Percentiles rank a stretch among this genome's conserved stretches.
Evolutionary conservation across 139 green algal species (phyloP).

Genomic region (Chlorokybus atmophyticus): DNA sequence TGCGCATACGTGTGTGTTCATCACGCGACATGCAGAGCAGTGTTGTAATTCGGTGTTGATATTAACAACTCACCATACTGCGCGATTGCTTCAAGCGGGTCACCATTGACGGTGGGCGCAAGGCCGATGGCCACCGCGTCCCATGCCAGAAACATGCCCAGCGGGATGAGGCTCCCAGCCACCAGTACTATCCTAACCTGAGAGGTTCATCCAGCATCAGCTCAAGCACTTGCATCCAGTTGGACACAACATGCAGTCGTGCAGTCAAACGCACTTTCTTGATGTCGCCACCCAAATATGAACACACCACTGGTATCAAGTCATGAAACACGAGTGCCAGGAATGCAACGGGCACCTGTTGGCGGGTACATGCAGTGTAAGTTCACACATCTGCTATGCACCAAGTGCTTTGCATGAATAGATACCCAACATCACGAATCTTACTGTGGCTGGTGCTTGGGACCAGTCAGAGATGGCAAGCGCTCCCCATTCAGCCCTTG

Average conservation of each 20-base stretch:
- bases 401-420: not conserved
- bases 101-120: too few species aligned
- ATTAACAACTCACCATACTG: too few species aligned
- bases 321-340: constrained; percentile 63
- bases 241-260: too few species aligned
- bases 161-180: constrained; percentile 35
- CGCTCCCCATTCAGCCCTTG: constrained; percentile 5
- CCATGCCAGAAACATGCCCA: constrained; percentile 58
- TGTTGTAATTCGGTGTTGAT: too few species aligned
- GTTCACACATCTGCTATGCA: not conserved
- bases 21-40: too few species aligned
- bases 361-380: constrained; percentile 26
- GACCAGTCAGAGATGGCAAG: constrained; percentile 24
- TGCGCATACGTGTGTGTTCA: too few species aligned
- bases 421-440: not conserved
- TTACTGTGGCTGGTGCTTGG: constrained; percentile 1
- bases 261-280: too few species aligned
- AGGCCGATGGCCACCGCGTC: constrained; percentile 39
- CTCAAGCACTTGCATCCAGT: too few species aligned
- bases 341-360: constrained; percentile 50
- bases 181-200: constrained; percentile 37
- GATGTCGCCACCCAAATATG: constrained; percentile 43
- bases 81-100: too few species aligned
- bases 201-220: too few species aligned
- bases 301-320: constrained; percentile 50